Conservation (phyloP, 140 eudicot species). For the Stevia rebaudiana region DNA sequence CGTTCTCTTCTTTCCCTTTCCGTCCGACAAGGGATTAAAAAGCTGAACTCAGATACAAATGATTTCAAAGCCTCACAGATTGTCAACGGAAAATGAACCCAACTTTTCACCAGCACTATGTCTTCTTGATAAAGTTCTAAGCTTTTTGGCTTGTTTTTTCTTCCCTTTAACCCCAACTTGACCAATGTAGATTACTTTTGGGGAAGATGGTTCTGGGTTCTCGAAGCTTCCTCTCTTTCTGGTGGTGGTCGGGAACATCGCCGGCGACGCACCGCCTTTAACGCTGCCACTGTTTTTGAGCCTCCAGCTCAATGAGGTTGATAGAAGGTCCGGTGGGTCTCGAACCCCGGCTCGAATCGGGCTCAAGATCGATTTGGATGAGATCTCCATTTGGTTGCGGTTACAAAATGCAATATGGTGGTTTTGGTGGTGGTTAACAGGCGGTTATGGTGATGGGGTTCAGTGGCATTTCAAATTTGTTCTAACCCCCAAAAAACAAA, state of each 20-base stretch:
- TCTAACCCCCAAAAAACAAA: too few relatives aligned
- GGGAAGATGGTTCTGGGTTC: conserved; percentile 53
- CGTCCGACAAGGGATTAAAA: conserved; percentile 29
- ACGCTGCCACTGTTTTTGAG: conserved; percentile 36
- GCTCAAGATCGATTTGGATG: conserved; percentile 35
- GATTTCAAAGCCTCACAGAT: conserved; percentile 36
- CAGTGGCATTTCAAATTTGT: too few relatives aligned
- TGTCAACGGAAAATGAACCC: conserved; percentile 43
- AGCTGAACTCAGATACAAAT: conserved; percentile 36
- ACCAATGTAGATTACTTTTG: conserved; percentile 64
- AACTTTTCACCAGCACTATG: conserved; percentile 27
- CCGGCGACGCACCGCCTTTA: conserved; percentile 38
- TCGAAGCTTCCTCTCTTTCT: conserved; percentile 36
- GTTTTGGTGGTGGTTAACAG: conserved; percentile 7
- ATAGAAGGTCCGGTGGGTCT: conserved; percentile 32
- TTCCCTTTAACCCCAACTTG: conserved; percentile 50
- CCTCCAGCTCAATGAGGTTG: conserved; percentile 35
- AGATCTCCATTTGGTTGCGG: conserved; percentile 24
- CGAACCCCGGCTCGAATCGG: conserved; percentile 33
- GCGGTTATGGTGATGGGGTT: background rate
- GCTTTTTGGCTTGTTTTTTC: conserved; percentile 41
- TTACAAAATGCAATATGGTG: too few relatives aligned
- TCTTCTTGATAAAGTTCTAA: conserved; percentile 33
- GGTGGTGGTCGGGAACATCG: conserved; percentile 30
- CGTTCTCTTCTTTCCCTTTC: conserved; percentile 28